Percentiles rank a stretch among this genome's conserved stretches.
Conservation (phyloP, 345 rosid species). For the Tarenaya hassleriana region DNA sequence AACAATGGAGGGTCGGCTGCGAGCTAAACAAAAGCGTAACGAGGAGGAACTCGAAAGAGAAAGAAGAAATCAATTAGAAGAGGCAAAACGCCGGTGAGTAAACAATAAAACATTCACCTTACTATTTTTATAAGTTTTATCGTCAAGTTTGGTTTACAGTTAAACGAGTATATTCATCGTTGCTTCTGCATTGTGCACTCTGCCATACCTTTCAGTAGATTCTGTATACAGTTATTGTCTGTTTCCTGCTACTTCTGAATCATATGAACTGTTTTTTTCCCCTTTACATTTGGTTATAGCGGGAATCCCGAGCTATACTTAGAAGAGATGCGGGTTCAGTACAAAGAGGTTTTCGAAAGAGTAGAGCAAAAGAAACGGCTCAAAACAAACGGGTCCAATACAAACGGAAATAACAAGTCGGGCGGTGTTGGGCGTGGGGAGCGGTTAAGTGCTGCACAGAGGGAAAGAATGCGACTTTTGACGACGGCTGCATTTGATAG, state of each 20-base stretch:
- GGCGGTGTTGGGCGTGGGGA: constrained; percentile 93
- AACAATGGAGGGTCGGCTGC: constrained; percentile 76
- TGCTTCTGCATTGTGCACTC: too few relatives aligned
- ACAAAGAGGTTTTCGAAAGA: constrained; percentile 73
- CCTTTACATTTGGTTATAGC: constrained; percentile 36
- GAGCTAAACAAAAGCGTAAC: constrained; percentile 82
- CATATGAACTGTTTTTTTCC: constrained; percentile 9
- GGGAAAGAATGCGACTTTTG: constrained; percentile 91
- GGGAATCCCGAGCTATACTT: constrained; percentile 82
- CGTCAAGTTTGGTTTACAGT: too few relatives aligned
- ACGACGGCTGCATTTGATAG: constrained; percentile 96
- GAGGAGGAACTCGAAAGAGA: constrained; percentile 82
- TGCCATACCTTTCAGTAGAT: too few relatives aligned
- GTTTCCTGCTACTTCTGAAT: not conserved
- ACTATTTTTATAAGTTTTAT: too few relatives aligned
- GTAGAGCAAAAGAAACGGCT: constrained; percentile 81
- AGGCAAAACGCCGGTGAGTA: constrained; percentile 78
- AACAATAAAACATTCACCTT: constrained; percentile 11
- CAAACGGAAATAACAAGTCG: constrained; percentile 60
- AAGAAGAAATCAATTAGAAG: constrained; percentile 68
- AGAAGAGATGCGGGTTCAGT: constrained; percentile 58
- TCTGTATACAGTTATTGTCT: not conserved
- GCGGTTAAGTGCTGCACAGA: constrained; percentile 91
- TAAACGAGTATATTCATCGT: too few relatives aligned
- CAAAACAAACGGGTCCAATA: constrained; percentile 63